phyloP scores from a whole-genome alignment of 2,329 filamentous ascomycete species.

The Alternaria sp. region DNA sequence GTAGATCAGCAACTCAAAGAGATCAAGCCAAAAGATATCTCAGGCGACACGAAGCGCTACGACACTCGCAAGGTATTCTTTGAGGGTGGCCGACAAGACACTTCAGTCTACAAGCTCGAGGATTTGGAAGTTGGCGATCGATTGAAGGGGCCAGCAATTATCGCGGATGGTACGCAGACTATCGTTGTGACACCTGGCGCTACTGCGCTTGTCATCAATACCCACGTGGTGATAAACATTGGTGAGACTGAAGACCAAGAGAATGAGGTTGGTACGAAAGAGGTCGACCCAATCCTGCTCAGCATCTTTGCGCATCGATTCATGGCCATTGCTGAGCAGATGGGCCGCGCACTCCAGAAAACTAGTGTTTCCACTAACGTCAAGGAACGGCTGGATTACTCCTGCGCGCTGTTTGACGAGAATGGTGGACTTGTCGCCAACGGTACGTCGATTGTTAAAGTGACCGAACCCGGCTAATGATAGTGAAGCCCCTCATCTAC shows the following conservation, averaged over 20 bases:
- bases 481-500: constrained; percentile 73
- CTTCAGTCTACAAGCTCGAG: constrained; percentile 83
- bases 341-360: constrained; percentile 81
- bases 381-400: constrained; percentile 84
- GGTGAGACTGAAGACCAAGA: constrained; percentile 64
- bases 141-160: constrained; percentile 81
- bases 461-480: constrained; percentile 13
- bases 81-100: constrained; percentile 78
- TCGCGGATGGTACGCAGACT: constrained; percentile 89
- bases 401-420: constrained; percentile 81
- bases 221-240: constrained; percentile 89
- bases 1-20: constrained; percentile 84
- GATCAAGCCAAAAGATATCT: constrained; percentile 67
- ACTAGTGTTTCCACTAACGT: constrained; percentile 83
- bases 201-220: constrained; percentile 79
- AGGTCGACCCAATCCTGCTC: constrained; percentile 78
- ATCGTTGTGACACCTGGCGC: constrained; percentile 86
- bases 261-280: constrained; percentile 60
- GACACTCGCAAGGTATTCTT: constrained; percentile 80
- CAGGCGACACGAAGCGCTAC: constrained; percentile 70
- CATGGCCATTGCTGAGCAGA: constrained; percentile 87
- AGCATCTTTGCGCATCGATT: constrained; percentile 84
- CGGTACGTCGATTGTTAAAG: constrained; percentile 45
- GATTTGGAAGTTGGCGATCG: constrained; percentile 76
- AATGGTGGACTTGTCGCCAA: constrained; percentile 81